phyloP scores from a whole-genome alignment of 139 green algal species.

The Pycnococcus provasolii region DNA sequence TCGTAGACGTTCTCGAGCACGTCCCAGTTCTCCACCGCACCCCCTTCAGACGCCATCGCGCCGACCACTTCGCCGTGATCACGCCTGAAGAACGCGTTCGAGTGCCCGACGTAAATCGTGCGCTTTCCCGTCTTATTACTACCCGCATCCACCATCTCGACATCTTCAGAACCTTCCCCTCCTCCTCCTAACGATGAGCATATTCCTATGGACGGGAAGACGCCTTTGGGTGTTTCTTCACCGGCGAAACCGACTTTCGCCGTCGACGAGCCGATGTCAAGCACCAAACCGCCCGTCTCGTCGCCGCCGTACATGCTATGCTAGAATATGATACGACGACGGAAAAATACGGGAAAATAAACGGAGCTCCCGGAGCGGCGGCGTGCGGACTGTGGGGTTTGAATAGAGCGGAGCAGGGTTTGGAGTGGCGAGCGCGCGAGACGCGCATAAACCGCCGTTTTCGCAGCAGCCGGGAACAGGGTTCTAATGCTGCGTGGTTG shows the following conservation, averaged over 20 bases:
- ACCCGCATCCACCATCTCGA: slow-evolving; percentile 31
- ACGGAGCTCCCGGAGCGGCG: too few relatives aligned
- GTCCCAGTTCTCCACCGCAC: slow-evolving; percentile 62
- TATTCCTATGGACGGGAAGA: slow-evolving; percentile 69
- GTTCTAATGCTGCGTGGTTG: too few relatives aligned
- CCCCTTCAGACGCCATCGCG: background rate
- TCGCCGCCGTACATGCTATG: slow-evolving; percentile 40
- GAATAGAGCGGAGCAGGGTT: too few relatives aligned
- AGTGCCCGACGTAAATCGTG: slow-evolving; percentile 37
- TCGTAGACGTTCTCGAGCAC: slow-evolving; percentile 55
- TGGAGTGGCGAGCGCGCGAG: too few relatives aligned
- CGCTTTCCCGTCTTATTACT: background rate
- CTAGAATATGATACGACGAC: too few relatives aligned
- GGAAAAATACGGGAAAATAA: too few relatives aligned
- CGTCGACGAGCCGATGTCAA: slow-evolving; percentile 71
- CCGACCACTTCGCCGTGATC: background rate
- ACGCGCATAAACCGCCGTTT: too few relatives aligned
- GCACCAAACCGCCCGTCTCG: slow-evolving; percentile 86
- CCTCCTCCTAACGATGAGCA: background rate
- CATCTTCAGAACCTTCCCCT: slow-evolving; percentile 10
- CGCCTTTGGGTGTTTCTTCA: slow-evolving; percentile 84
- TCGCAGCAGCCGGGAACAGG: too few relatives aligned
- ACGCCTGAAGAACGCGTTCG: background rate
- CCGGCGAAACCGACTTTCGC: slow-evolving; percentile 86
- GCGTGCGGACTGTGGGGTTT: too few relatives aligned